phyloP scores from a whole-genome alignment of 257 asterid genomes.

The Przewalskia tangutica region DNA sequence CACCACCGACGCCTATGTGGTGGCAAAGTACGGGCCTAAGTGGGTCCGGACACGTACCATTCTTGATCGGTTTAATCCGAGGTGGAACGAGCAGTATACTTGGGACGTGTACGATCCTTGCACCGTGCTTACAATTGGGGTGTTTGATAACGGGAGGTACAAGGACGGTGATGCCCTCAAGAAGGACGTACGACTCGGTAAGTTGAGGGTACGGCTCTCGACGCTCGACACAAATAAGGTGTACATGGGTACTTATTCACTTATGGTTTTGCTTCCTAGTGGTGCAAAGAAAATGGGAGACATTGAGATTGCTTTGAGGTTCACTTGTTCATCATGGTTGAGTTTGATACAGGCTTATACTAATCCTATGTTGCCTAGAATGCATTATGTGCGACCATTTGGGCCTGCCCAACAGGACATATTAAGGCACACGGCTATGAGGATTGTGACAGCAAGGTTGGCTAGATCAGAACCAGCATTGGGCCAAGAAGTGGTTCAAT shows the following conservation, averaged over 20 bases:
- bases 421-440: constrained; percentile 66
- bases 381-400: constrained; percentile 81
- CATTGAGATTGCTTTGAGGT: constrained; percentile 66
- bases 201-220: constrained; percentile 70
- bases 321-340: constrained; percentile 72
- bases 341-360: constrained; percentile 69
- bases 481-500: constrained; percentile 85
- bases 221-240: constrained; percentile 72
- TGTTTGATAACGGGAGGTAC: constrained; percentile 81
- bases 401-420: constrained; percentile 86
- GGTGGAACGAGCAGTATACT: constrained; percentile 90
- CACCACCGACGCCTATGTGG: constrained; percentile 78
- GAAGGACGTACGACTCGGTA: constrained; percentile 73
- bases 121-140: constrained; percentile 73
- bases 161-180: constrained; percentile 27
- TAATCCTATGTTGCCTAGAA: constrained; percentile 66
- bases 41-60: constrained; percentile 83
- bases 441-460: constrained; percentile 51
- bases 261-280: constrained; percentile 51
- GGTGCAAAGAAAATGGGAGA: constrained; percentile 93
- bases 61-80: constrained; percentile 70
- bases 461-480: constrained; percentile 83
- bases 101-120: constrained; percentile 96
- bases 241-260: constrained; percentile 57
- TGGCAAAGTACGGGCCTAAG: constrained; percentile 85